phyloP scores from a whole-genome alignment of 371 early-diverging fungal species.

The Mucor plumbeus region DNA sequence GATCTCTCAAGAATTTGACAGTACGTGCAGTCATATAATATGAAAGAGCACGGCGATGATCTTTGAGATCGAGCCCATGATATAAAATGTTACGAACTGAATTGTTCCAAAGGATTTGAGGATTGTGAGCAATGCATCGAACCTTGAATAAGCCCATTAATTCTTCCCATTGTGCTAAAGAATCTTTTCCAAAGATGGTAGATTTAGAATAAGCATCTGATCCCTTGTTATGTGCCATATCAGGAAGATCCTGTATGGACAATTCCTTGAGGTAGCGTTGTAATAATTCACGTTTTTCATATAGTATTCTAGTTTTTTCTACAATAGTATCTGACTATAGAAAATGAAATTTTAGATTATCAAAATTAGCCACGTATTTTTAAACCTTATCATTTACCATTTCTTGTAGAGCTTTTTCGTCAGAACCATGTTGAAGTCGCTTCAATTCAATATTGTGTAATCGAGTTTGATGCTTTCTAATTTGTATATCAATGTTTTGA shows the following conservation, averaged over 20 bases:
- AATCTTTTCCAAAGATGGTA: constrained; percentile 2
- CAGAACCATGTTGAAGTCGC: constrained; percentile 16
- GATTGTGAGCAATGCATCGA: constrained; percentile 35
- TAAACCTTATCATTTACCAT: constrained; percentile 4
- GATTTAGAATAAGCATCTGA: constrained; percentile 1
- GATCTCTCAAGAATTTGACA: constrained; percentile 33
- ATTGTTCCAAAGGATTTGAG: constrained; percentile 42
- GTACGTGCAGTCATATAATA: constrained; percentile 40
- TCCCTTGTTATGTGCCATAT: neutral
- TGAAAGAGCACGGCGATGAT: constrained; percentile 16
- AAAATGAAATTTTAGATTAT: neutral
- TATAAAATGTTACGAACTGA: constrained; percentile 31
- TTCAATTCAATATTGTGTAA: constrained; percentile 36
- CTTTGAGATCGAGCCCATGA: constrained; percentile 24
- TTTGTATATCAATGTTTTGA: constrained; percentile 8
- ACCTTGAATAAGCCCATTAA: constrained; percentile 32
- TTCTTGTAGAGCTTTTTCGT: constrained; percentile 24
- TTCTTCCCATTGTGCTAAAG: constrained; percentile 29
- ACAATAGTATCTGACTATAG: constrained; percentile 2
- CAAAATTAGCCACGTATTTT: neutral
- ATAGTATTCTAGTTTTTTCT: constrained; percentile 20
- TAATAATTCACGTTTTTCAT: constrained; percentile 16
- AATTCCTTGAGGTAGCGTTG: constrained; percentile 22
- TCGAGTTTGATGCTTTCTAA: constrained; percentile 21
- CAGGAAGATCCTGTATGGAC: constrained; percentile 16